Percentiles rank a stretch among this genome's conserved stretches.
Conservation (phyloP, 257 asterid species). For the Solanum neorickii region DNA sequence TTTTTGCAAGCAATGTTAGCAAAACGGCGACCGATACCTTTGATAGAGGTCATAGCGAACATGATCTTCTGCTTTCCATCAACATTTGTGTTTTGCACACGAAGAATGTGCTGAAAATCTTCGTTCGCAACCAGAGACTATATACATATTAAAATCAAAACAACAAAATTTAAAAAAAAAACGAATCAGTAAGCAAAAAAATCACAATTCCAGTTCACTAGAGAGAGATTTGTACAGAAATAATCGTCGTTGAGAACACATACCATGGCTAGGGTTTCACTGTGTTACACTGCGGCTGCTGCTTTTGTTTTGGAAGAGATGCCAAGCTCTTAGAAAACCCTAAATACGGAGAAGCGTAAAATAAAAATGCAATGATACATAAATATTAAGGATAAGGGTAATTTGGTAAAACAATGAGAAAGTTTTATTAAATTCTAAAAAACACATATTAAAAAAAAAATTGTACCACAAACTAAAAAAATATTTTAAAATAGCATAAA, state of each 20-base stretch:
- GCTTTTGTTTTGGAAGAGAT: background rate
- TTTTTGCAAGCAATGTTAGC: constrained; percentile 85
- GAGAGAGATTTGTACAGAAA: too few relatives aligned
- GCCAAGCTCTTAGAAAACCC: background rate
- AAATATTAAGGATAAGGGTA: background rate
- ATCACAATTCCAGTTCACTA: rapidly evolving
- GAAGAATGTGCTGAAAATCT: constrained; percentile 93
- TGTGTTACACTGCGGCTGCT: background rate
- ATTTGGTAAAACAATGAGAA: background rate
- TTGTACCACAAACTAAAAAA: too few relatives aligned
- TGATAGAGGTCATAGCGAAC: constrained; percentile 92
- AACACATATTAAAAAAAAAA: too few relatives aligned
- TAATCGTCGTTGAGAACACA: background rate
- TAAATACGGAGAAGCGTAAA: background rate
- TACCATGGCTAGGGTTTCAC: background rate
- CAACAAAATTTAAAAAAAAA: rapidly evolving
- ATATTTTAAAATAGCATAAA: background rate
- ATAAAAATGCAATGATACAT: background rate
- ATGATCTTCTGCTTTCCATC: constrained; percentile 94
- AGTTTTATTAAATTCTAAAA: background rate
- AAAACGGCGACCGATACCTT: constrained; percentile 97
- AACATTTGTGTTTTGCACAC: constrained; percentile 87
- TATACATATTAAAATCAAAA: background rate
- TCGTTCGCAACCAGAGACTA: constrained; percentile 55
- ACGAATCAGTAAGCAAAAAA: background rate